phyloP scores from a whole-genome alignment of 345 rosid genomes.

The Eucalyptus cloeziana region DNA sequence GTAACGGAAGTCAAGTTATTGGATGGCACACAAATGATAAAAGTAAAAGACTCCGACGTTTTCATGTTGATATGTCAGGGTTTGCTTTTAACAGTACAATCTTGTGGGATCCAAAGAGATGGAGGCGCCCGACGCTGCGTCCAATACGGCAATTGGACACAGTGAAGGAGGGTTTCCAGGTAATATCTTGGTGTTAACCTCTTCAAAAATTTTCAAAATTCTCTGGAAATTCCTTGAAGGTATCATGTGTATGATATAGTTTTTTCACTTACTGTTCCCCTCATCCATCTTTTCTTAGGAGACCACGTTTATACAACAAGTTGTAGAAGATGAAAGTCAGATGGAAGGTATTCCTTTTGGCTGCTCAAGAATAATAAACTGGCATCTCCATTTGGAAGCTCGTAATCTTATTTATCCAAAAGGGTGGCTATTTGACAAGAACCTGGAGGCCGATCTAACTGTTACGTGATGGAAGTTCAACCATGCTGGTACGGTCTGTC shows the following conservation, averaged over 20 bases:
- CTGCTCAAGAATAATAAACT: conserved; percentile 71
- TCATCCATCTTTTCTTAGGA: conserved; percentile 26
- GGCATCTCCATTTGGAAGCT: conserved; percentile 87
- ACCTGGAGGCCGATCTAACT: conserved; percentile 45
- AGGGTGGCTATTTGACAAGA: conserved; percentile 63
- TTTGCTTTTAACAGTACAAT: conserved; percentile 94
- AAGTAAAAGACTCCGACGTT: conserved; percentile 72
- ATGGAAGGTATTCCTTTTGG: conserved; percentile 72
- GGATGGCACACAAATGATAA: conserved; percentile 98
- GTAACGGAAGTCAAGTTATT: conserved; percentile 43
- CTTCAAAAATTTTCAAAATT: neutral
- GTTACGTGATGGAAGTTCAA: conserved; percentile 8
- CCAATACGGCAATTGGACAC: conserved; percentile 70
- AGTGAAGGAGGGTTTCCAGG: conserved; percentile 92
- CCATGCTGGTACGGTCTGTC: neutral
- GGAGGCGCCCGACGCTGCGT: conserved; percentile 37
- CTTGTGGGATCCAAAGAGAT: conserved; percentile 84
- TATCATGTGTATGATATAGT: neutral
- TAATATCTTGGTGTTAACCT: conserved; percentile 1
- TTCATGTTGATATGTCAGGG: conserved; percentile 95
- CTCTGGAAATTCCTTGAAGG: neutral
- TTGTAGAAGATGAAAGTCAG: conserved; percentile 85
- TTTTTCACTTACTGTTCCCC: neutral
- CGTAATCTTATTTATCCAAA: conserved; percentile 46
- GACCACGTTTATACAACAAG: conserved; percentile 83